Evolutionary conservation across 306 rosid species (phyloP).

Genomic region (Fragaria nilgerrensis): DNA sequence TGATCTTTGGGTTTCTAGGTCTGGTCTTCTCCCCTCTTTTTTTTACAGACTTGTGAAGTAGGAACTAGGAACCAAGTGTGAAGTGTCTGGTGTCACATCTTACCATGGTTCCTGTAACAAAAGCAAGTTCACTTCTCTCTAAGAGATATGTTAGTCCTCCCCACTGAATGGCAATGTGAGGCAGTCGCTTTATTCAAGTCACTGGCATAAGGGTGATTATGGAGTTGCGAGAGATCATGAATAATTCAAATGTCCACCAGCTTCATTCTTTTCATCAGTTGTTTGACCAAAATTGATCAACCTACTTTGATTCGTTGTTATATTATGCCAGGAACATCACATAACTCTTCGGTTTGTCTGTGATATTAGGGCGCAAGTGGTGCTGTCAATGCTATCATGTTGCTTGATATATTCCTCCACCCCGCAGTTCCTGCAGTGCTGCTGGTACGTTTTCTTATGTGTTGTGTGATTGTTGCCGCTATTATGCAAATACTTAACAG

Average conservation of each 20-base stretch:
- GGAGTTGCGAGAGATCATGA: background rate
- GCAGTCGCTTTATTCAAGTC: background rate
- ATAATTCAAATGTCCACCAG: constrained; percentile 1
- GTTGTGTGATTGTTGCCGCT: constrained; percentile 16
- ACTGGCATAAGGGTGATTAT: background rate
- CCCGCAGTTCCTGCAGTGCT: constrained; percentile 84
- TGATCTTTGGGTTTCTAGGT: background rate
- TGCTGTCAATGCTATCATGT: constrained; percentile 72
- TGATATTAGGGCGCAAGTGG: constrained; percentile 81
- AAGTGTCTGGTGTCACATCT: background rate
- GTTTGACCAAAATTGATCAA: background rate
- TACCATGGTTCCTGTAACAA: background rate
- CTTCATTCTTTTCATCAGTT: background rate
- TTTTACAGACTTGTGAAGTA: background rate
- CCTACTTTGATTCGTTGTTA: background rate
- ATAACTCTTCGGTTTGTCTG: constrained; percentile 24
- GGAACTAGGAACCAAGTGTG: background rate
- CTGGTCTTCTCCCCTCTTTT: background rate
- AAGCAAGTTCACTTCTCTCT: background rate
- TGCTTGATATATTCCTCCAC: constrained; percentile 78
- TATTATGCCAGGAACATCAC: background rate
- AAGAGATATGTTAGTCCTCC: background rate
- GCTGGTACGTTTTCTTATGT: constrained; percentile 49
- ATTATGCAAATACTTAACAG: constrained; percentile 23
- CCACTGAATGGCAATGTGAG: background rate